Base-by-base conservation (phyloP, 371 early-diverging fungal species). In the Mucor plumbeus region DNA sequence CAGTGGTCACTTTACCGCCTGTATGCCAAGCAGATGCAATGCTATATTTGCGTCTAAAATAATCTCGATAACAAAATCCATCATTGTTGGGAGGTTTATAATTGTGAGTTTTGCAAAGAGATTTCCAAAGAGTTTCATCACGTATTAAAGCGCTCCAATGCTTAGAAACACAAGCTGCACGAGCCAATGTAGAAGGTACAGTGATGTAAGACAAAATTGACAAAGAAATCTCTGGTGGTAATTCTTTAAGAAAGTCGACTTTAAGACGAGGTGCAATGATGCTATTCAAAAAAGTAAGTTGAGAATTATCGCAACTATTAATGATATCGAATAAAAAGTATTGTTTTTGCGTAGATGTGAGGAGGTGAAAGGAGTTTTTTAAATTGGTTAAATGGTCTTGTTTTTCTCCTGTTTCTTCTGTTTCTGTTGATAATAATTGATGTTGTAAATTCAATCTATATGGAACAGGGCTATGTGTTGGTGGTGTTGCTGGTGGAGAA, bases 101-200 rank as follows among this genome's bases (percentile, higher is more conserved):
- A 10, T 71, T 61, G 58, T 73, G 83, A 55, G 35, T 77, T 75
- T 43, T 73, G 69, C 73, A 86, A 48, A 86, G 74, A 63, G 61
- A 53, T 59, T 72, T 80, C 83, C 82, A 87, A 21, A 72, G 31
- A 53, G 65, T 84, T 73, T 77, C 84, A 64, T 71, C 81, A 50
- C 91, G 90, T 41, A 91, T 82, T 9, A 94, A 84, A 55, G 73
- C 69, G 50, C 87, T 84, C 96, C 96, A 97, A 44, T 82, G 75
- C 10, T 76, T 85, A 39, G 89, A 91, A 21, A 94, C 95, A 33
- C 85, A 80, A 7, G 88, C 73, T 36, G 90, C 90, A 8, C 91
- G 84, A 14, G 88, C 83, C 8, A 97, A 83, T 13, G 93, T 83
- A 31, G 82, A 77, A 9, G 94, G 84, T 64, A 91, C 79, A 59